Percentiles rank a stretch among this genome's conserved stretches.
These are phyloP conservation scores for Penicillium sp. DNA, from an alignment of 2,329 filamentous ascomycete species.

Conservation along the genomic window DNA sequence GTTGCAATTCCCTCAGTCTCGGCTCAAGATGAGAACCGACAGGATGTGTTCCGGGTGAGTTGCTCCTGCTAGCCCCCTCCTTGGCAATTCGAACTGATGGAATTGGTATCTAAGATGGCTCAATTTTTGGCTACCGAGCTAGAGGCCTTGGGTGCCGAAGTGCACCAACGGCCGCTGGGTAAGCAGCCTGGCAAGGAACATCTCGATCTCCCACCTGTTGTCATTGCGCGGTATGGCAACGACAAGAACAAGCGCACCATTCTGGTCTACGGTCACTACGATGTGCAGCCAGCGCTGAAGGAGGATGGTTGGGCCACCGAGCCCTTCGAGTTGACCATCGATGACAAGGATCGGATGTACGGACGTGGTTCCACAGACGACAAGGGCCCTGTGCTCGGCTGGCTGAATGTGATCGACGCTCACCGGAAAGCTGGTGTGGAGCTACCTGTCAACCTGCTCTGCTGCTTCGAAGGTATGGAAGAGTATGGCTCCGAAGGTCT, in stretches of 20 bases:
- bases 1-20: conserved; percentile 97
- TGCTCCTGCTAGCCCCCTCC: neutral
- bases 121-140: conserved; percentile 85
- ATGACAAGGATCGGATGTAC: conserved; percentile 92
- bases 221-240: conserved; percentile 87
- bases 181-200: conserved; percentile 90
- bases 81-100: neutral
- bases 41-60: conserved; percentile 78
- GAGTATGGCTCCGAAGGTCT: conserved; percentile 96
- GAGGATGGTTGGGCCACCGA: conserved; percentile 95
- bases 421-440: conserved; percentile 94
- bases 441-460: conserved; percentile 94
- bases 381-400: conserved; percentile 95
- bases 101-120: conserved; percentile 65
- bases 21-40: conserved; percentile 81
- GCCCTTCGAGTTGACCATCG: conserved; percentile 84
- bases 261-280: conserved; percentile 97
- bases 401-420: conserved; percentile 97
- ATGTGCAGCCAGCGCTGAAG: conserved; percentile 92
- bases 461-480: conserved; percentile 99
- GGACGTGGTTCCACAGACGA: conserved; percentile 95
- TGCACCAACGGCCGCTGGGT: conserved; percentile 82
- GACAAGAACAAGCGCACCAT: conserved; percentile 93
- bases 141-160: conserved; percentile 76
- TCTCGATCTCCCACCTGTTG: conserved; percentile 87